Evolutionary conservation across 257 asterid genomes (phyloP), one percentile per base, ranked within the genome.

Genomic region (Nicotiana undulata): DNA sequence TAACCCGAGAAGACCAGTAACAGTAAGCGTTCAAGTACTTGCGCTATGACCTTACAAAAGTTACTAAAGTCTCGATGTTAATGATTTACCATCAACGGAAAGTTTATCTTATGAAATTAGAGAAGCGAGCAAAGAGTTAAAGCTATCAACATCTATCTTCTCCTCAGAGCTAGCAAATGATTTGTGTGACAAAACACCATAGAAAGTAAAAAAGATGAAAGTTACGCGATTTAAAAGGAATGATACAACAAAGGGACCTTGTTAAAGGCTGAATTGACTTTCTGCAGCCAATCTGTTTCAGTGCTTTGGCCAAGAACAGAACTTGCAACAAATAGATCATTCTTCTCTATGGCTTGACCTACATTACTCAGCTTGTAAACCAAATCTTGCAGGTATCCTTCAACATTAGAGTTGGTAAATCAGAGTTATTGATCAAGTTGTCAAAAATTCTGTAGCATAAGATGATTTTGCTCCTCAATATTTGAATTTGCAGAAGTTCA

Each of bases 231-330:
- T 40, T 13, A 52, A 53, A n/a, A 16, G 58, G 18, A 9, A 37
- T 59, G 49, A n/a, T 59, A 31, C 22, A 22, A 46, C 49, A 11
- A 46, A 32, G 72, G 40, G 56, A 91, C 98, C 98, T 93, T 93
- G 88, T 79, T 81, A 76, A 94, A 84, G 77, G 98, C 98, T 61
- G 90, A 83, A 52, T 87, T 92, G 34, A 87, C 91, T 66, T 88
- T 93, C 86, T 89, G 77, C 58, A 93, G 82, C 98, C 98, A 93
- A 24, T 88, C 93, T 4, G 91, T 79, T 58, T 94, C 91, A 74
- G 86, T 88, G 84, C 85, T 83, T 52, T 91, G 88, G 34, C 95
- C 96, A 80, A 94, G 92, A 89, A 93, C 91, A 87, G 28, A 26
- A 26, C 28, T 26, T 26, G 28, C 28, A 26, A 26, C 28, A 26